Conservation (phyloP, 139 green algal genomes). For the Tetraselmis striata region DNA sequence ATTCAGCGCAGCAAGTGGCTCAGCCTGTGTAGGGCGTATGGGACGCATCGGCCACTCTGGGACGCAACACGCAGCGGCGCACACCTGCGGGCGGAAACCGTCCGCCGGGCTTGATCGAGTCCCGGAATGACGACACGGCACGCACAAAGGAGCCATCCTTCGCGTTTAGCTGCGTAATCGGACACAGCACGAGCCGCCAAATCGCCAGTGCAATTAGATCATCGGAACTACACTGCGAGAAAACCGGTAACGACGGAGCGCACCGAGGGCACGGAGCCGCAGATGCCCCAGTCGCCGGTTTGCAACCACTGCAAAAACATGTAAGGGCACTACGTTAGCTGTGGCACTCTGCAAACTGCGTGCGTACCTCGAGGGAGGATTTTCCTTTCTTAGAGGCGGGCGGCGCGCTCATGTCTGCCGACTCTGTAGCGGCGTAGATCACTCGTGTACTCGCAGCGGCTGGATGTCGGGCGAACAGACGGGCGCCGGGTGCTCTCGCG, state of each 20-base stretch:
- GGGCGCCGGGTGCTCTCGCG: no score
- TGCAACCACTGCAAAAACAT: no score
- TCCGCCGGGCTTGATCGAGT: constrained; percentile 37
- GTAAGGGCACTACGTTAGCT: no score
- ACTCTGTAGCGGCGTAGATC: not conserved
- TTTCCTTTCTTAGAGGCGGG: not conserved
- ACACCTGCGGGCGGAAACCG: constrained; percentile 49
- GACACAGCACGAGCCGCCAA: no score
- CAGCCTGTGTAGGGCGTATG: not conserved
- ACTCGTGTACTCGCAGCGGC: no score
- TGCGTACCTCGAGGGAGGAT: not conserved
- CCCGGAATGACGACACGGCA: constrained; percentile 27
- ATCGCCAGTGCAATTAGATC: no score
- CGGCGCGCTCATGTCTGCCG: not conserved
- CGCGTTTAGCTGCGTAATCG: not conserved
- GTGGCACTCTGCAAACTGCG: no score
- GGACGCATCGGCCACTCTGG: not conserved
- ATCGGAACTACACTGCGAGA: no score
- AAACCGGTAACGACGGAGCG: not conserved
- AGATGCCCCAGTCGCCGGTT: no score
- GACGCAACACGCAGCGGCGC: not conserved
- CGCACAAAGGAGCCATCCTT: constrained; percentile 31
- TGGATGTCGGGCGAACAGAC: not conserved
- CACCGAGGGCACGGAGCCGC: not conserved
- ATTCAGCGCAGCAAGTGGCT: not conserved